Percentiles rank a stretch among this genome's conserved stretches.
These are phyloP conservation scores for Hyparrhenia diplandra DNA, from an alignment of 176 grass and related monocot species.

Conservation along the genomic window DNA sequence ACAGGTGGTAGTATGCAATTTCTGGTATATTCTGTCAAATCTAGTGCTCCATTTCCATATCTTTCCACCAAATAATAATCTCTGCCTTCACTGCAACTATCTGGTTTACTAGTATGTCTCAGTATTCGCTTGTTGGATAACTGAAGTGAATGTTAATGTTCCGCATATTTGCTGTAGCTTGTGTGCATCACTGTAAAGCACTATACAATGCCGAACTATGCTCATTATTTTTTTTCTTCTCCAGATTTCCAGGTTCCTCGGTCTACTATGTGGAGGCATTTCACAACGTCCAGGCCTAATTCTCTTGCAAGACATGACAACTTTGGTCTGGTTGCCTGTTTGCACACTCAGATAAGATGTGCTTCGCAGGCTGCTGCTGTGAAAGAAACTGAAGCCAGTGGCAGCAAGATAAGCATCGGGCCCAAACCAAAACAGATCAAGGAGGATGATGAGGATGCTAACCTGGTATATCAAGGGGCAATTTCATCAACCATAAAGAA, in stretches of 20 bases:
- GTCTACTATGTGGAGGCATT: constrained; percentile 40
- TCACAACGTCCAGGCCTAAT: constrained; percentile 26
- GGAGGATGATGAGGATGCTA: constrained; percentile 44
- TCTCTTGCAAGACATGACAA: constrained; percentile 1
- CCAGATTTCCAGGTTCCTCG: constrained; percentile 44
- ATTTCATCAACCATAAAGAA: constrained; percentile 98
- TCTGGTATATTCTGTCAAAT: background rate
- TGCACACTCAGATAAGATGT: constrained; percentile 50
- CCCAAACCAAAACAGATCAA: constrained; percentile 57
- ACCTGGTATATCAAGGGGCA: constrained; percentile 66
- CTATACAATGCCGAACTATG: background rate
- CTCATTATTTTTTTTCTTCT: background rate
- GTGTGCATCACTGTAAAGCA: background rate
- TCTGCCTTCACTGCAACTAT: background rate
- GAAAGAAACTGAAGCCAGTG: constrained; percentile 49
- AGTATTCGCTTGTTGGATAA: background rate
- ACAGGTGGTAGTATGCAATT: background rate
- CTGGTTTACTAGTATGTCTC: background rate
- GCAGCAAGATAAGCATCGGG: constrained; percentile 81
- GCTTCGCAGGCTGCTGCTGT: constrained; percentile 47
- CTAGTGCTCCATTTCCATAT: background rate
- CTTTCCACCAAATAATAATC: background rate
- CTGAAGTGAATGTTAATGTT: background rate
- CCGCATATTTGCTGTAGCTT: background rate
- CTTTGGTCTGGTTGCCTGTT: background rate